A percentile compares a stretch with the other conserved stretches of the same genome.
phyloP scores from a whole-genome alignment of 2,329 filamentous ascomycete species.

The Verticillium zaregamsianum region DNA sequence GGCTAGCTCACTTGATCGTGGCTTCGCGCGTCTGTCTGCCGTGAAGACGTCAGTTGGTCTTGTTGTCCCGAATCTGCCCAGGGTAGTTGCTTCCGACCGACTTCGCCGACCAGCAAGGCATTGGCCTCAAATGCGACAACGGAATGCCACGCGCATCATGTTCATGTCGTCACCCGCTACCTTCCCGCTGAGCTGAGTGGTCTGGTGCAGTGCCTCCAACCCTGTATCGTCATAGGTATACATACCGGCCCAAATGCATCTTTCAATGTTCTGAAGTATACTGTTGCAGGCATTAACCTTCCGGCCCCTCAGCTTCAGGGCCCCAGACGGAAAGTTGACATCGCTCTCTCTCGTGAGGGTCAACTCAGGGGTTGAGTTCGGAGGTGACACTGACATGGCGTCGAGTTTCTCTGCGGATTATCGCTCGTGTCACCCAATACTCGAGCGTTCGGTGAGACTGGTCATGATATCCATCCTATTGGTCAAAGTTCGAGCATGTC shows the following conservation, averaged over 20 bases:
- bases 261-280: not conserved
- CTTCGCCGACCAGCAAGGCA: not conserved
- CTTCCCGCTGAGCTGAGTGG: not conserved
- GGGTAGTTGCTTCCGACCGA: not conserved
- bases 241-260: not conserved
- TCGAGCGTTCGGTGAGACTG: not conserved
- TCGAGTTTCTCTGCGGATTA: not conserved
- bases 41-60: not conserved
- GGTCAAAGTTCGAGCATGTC: not conserved
- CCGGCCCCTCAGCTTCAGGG: too few relatives aligned
- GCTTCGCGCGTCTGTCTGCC: not conserved
- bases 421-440: conserved; percentile 4
- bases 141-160: not conserved
- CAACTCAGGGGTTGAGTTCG: not conserved
- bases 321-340: not conserved
- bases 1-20: not conserved
- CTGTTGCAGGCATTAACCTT: too few relatives aligned
- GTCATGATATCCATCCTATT: not conserved
- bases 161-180: not conserved
- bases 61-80: not conserved
- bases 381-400: not conserved
- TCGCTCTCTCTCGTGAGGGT: not conserved
- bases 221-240: too few relatives aligned
- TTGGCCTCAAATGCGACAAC: not conserved
- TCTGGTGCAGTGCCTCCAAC: not conserved